Evolutionary conservation across 2,329 filamentous ascomycete species (phyloP), one percentile per base, ranked within the genome.

Genomic region (Diaporthe citrichinensis): DNA sequence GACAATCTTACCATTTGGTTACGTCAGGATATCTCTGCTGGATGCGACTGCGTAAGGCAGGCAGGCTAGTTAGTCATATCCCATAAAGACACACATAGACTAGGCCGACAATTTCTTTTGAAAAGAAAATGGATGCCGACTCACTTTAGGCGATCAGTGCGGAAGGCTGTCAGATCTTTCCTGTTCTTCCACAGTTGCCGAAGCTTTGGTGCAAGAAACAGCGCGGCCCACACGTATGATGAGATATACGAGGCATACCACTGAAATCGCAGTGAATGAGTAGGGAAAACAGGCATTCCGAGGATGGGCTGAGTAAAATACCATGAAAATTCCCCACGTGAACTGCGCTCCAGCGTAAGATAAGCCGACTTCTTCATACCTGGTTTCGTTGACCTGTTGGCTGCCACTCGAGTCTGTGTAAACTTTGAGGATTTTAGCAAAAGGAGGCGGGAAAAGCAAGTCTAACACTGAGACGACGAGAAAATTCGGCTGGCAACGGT

Each of bases 291-390:
- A n/a, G n/a, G n/a, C n/a, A n/a, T n/a, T n/a, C n/a, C n/a, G n/a
- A n/a, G n/a, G 9, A 20, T 15, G 20, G n/a, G 58, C 2, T 1
- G 49, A 20, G 3, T 3, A 17, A 59, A 61, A 10, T 49, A 75
- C 78, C 76, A 78, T 76, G 51, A 79, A 79, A 9, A 79, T 79
- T 17, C 55, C 61, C 78, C 78, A 79, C 4, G 73, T 76, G 55
- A 76, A 78, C 23, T 78, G 77, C 4, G 77, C 76, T 44, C 78
- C 77, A 0, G 75, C 74, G 57, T 79, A 79, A 25, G 77, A 74
- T 17, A 78, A 75, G 14, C 78, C 78, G 25, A 79, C 49, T 41
- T 78, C 77, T 57, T 79, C 71, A 49, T 78, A 79, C 44, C 62
- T 73, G 1, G 78, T 79, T 39, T 79, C 76, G 41, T 79, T 79